Evolutionary conservation across 2,329 filamentous ascomycete species (phyloP).

Genomic region (Parafenestella ontariensis): DNA sequence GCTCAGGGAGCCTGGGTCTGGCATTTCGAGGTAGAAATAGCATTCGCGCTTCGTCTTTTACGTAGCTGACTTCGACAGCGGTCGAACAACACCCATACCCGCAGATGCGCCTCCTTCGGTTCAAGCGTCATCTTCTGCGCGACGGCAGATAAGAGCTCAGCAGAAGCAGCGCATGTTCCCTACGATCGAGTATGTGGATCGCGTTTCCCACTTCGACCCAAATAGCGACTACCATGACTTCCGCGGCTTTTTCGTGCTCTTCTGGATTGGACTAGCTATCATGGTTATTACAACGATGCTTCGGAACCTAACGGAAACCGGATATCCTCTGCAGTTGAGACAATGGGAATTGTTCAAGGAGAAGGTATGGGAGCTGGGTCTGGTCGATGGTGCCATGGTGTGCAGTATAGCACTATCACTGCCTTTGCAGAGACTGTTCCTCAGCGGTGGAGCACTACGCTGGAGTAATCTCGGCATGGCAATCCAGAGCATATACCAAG

Average conservation of each 20-base stretch:
- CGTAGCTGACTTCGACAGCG: slow-evolving; percentile 60
- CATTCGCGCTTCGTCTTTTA: slow-evolving; percentile 55
- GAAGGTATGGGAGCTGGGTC: slow-evolving; percentile 84
- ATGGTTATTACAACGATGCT: slow-evolving; percentile 96
- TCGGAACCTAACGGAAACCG: slow-evolving; percentile 92
- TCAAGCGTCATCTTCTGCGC: slow-evolving; percentile 82
- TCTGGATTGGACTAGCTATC: slow-evolving; percentile 96
- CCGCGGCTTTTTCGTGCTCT: slow-evolving; percentile 95
- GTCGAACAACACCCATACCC: slow-evolving; percentile 81
- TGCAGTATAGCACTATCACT: slow-evolving; percentile 73
- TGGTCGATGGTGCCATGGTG: slow-evolving; percentile 88
- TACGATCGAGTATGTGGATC: slow-evolving; percentile 86
- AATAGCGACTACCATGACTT: slow-evolving; percentile 92
- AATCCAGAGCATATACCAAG: slow-evolving; percentile 83
- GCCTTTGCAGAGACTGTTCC: slow-evolving; percentile 74
- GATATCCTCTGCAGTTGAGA: slow-evolving; percentile 80
- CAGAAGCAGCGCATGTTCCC: slow-evolving; percentile 88
- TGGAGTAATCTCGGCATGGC: slow-evolving; percentile 82
- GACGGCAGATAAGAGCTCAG: slow-evolving; percentile 82
- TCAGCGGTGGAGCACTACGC: slow-evolving; percentile 64
- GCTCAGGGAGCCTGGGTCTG: slow-evolving; percentile 36
- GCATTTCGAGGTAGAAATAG: slow-evolving; percentile 60
- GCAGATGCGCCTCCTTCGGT: slow-evolving; percentile 92
- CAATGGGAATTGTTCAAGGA: slow-evolving; percentile 90
- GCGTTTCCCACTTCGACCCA: slow-evolving; percentile 95